Evolutionary conservation across 345 rosid species (phyloP).

Genomic region (Hibiscus tridactylites): DNA sequence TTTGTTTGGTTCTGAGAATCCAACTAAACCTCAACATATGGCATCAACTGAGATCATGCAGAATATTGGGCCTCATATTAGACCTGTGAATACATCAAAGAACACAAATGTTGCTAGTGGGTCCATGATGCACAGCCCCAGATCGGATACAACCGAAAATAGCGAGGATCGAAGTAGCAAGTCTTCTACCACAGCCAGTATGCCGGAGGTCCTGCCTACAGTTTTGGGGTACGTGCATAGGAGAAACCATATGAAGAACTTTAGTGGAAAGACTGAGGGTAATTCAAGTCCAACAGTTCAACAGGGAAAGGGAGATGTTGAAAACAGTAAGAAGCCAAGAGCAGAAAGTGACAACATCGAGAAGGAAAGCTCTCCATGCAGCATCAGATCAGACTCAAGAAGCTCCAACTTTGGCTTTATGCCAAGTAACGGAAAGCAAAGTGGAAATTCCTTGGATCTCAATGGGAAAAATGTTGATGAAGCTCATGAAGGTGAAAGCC

Average conservation of each 20-base stretch:
- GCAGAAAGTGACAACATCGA: constrained; percentile 73
- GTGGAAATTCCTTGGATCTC: constrained; percentile 32
- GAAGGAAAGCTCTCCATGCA: constrained; percentile 61
- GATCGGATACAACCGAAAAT: constrained; percentile 31
- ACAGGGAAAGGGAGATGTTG: constrained; percentile 42
- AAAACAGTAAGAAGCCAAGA: constrained; percentile 63
- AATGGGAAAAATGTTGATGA: constrained; percentile 51
- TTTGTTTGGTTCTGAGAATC: constrained; percentile 37
- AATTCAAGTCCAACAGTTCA: constrained; percentile 34
- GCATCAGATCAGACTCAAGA: constrained; percentile 48
- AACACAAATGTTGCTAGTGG: constrained; percentile 27
- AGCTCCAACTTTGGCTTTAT: constrained; percentile 72
- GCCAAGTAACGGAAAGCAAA: constrained; percentile 53
- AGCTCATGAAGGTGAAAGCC: constrained; percentile 26
- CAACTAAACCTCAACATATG: constrained; percentile 14
- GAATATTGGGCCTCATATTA: constrained; percentile 33
- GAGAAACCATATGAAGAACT: constrained; percentile 36
- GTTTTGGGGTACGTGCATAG: constrained; percentile 17
- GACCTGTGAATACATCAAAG: constrained; percentile 25
- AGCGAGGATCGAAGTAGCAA: constrained; percentile 43
- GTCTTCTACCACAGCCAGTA: constrained; percentile 70
- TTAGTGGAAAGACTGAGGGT: constrained; percentile 34
- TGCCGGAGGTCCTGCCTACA: constrained; percentile 32
- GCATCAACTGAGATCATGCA: constrained; percentile 22
- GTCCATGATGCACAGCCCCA: constrained; percentile 23